Base-by-base conservation (phyloP, 2,329 filamentous ascomycete species). In the Cladosporium sp. region DNA sequence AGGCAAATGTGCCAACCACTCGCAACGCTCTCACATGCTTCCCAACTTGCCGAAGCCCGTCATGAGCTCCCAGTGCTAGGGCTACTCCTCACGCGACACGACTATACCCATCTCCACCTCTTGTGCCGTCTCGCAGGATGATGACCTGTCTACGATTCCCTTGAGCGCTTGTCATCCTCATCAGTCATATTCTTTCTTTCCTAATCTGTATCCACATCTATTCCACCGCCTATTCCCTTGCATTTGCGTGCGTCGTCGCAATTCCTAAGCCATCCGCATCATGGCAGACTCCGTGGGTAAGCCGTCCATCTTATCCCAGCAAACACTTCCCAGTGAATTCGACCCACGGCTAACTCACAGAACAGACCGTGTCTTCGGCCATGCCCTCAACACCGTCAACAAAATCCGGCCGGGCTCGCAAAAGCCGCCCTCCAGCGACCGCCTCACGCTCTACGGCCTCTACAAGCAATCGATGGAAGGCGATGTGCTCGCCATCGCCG, bases 401-500 rank as follows among this genome's bases (percentile, higher is more conserved):
- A 94, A 94, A 72, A 94, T 98, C 61, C 92, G 93, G 65, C 95
- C 91, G 15, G 92, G 93, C 56, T 89, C 89, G 46, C 83, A 88
- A 55, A 86, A 93, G 55, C 93, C 93, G 39, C 93, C 93, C 41
- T 82, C 90, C 2, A 76, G 79, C 54, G 91, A 94, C 64, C 85
- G 93, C 51, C 78, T 98, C 60, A 86, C 87, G 52, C 85, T 98
- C 55, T 98, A 98, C 84, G 93, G 93, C 57, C 79, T 98, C 58
- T 98, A 98, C 75, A 98, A 98, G 68, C 93, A 98, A 71, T 90
- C 90, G 55, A 97, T 97, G 93, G 91, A 98, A 74, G 93, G 93
- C 42, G 89, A 98, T 69, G 91, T 97, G 29, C 87, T 93, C 59
- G 88, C 88, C 42, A 89, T 97, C 43, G 94, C 96, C 85, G 85